A percentile compares a stretch with the other conserved stretches of the same genome.
These are phyloP conservation scores for Yamadazyma sp. DNA, from an alignment of 1,139 yeast species.

Conservation along the genomic window DNA sequence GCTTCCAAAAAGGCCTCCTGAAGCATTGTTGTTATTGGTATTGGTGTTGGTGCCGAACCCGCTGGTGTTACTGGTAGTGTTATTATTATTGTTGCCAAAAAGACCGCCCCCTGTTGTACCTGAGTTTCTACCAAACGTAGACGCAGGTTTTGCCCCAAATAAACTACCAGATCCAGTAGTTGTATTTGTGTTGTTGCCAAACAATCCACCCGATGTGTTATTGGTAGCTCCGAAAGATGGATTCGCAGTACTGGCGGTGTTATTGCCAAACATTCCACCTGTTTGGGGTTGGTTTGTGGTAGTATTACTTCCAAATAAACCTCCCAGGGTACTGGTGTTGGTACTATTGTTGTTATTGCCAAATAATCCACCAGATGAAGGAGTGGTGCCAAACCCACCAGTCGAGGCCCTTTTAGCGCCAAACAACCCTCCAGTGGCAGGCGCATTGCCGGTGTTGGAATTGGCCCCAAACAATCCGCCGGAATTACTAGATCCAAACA, in stretches of 20 bases:
- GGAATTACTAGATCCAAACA: constrained; percentile 8
- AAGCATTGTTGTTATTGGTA: constrained; percentile 1
- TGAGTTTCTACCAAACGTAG: constrained; percentile 6
- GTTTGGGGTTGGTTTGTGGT: not conserved
- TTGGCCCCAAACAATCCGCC: constrained; percentile 17
- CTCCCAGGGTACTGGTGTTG: constrained; percentile 19
- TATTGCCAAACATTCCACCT: constrained; percentile 1
- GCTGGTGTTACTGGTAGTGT: not conserved
- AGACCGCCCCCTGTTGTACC: constrained; percentile 1
- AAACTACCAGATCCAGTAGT: constrained; percentile 3
- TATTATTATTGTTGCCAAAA: not conserved
- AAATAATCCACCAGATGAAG: constrained; percentile 19
- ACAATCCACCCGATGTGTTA: too few relatives aligned
- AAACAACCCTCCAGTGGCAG: constrained; percentile 17
- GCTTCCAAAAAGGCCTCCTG: constrained; percentile 10
- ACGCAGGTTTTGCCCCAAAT: constrained; percentile 9
- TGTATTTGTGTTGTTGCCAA: constrained; percentile 11
- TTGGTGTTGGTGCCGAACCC: not conserved
- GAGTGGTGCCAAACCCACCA: constrained; percentile 6
- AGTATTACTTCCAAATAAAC: constrained; percentile 23
- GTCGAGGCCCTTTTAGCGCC: constrained; percentile 15
- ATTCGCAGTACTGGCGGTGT: constrained; percentile 8
- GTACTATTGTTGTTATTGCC: constrained; percentile 11
- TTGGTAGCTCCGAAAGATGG: too few relatives aligned
- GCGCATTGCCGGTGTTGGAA: constrained; percentile 9